Evolutionary conservation across 192 early-diverging fungal genomes (phyloP).

Genomic region (Phycomyces blakesleeanus): DNA sequence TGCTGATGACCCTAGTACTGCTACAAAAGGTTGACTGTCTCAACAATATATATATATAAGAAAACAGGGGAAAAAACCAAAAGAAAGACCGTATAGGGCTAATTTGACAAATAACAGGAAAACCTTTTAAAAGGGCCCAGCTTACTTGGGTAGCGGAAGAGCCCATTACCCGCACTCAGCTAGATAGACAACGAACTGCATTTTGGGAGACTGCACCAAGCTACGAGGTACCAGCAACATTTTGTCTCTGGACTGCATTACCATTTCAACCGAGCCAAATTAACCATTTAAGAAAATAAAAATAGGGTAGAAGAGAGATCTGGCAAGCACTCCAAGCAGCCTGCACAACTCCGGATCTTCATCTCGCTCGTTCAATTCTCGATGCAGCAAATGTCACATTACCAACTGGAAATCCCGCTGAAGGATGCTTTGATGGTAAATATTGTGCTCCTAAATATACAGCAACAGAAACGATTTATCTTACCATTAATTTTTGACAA

Average conservation of each 20-base stretch:
- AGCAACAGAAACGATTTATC: too few species aligned
- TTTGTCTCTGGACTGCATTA: too few species aligned
- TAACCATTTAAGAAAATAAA: background rate
- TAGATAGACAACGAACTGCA: slow-evolving; percentile 52
- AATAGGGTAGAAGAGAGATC: slow-evolving; percentile 60
- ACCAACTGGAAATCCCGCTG: slow-evolving; percentile 64
- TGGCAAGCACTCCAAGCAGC: slow-evolving; percentile 72
- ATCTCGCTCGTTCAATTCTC: slow-evolving; percentile 59
- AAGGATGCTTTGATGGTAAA: slow-evolving; percentile 74
- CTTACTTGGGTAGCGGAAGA: slow-evolving; percentile 39
- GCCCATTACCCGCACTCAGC: slow-evolving; percentile 34
- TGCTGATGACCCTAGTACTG: background rate
- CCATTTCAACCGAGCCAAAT: background rate
- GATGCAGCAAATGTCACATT: slow-evolving; percentile 62
- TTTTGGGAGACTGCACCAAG: slow-evolving; percentile 76
- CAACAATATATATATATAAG: too few species aligned
- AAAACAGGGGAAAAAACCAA: background rate
- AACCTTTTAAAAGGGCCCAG: slow-evolving; percentile 30
- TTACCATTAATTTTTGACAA: background rate
- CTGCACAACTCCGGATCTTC: slow-evolving; percentile 47
- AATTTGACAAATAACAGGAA: slow-evolving; percentile 8
- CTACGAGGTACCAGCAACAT: slow-evolving; percentile 58
- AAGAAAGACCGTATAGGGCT: background rate
- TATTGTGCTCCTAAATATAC: background rate
- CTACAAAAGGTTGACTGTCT: slow-evolving; percentile 1